Evolutionary conservation across 768 basidiomycete genomes (phyloP).

Genomic region (Kwoniella dejecticola): DNA sequence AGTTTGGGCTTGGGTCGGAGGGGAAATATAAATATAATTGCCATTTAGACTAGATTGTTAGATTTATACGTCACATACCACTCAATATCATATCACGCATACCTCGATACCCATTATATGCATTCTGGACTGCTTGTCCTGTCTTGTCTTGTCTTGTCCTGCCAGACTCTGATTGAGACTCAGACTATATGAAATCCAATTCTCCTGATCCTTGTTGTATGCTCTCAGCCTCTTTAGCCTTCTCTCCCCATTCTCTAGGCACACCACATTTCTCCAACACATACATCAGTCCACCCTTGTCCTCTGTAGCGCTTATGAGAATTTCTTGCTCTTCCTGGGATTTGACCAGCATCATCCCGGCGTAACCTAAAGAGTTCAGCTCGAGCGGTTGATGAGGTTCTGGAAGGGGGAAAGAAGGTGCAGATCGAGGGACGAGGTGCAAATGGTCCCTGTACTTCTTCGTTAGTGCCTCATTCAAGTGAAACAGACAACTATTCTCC

Average conservation of each 20-base stretch:
- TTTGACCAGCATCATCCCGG: constrained; percentile 85
- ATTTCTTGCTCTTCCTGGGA: constrained; percentile 73
- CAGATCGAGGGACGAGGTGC: constrained; percentile 75
- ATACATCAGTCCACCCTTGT: constrained; percentile 39
- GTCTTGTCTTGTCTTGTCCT: not conserved
- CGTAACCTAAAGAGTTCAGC: constrained; percentile 85
- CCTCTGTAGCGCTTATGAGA: constrained; percentile 60
- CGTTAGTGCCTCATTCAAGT: too few relatives aligned
- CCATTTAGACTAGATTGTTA: too few relatives aligned
- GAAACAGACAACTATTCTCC: too few relatives aligned
- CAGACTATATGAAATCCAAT: constrained; percentile 6
- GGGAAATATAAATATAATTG: constrained; percentile 37
- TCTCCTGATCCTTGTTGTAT: constrained; percentile 25
- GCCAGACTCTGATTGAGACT: not conserved
- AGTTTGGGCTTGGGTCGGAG: constrained; percentile 53
- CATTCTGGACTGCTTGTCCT: not conserved
- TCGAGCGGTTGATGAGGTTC: constrained; percentile 57
- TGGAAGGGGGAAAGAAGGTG: constrained; percentile 44
- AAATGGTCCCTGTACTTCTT: constrained; percentile 64
- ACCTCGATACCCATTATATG: not conserved
- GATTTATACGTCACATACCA: too few relatives aligned
- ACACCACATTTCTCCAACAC: constrained; percentile 49
- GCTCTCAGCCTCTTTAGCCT: constrained; percentile 29
- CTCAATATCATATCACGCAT: too few relatives aligned
- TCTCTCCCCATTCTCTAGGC: constrained; percentile 48